Evolutionary conservation across 805 yeast species (phyloP).

Genomic region (Peterozyma toletana): DNA sequence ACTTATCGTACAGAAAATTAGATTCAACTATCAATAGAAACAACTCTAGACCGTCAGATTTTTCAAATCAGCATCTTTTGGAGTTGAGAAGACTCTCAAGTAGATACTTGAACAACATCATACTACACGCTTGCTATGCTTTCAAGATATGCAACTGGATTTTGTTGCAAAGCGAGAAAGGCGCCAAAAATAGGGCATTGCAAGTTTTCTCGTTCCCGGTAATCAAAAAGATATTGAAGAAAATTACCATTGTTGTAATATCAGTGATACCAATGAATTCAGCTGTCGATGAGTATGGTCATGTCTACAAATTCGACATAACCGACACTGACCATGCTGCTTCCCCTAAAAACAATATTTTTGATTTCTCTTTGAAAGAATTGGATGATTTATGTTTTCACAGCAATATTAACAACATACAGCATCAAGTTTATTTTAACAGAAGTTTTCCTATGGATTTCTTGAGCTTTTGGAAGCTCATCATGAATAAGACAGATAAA

Average conservation of each 20-base stretch:
- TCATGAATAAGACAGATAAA: background rate
- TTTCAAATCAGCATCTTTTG: background rate
- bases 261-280: background rate
- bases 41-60: background rate
- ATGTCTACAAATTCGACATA: constrained; percentile 1
- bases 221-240: constrained; percentile 2
- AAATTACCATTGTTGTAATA: background rate
- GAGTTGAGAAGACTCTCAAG: constrained; percentile 1
- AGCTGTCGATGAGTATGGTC: constrained; percentile 3
- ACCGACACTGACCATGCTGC: background rate
- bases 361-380: constrained; percentile 3
- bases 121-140: constrained; percentile 3
- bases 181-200: constrained; percentile 3
- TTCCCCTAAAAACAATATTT: constrained; percentile 1
- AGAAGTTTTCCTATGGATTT: background rate
- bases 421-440: background rate
- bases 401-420: constrained; percentile 1
- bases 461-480: background rate
- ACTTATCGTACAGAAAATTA: background rate
- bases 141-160: constrained; percentile 1
- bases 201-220: constrained; percentile 1
- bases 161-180: constrained; percentile 4
- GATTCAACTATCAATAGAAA: background rate
- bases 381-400: constrained; percentile 5
- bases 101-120: constrained; percentile 2